phyloP scores from a whole-genome alignment of 257 asterid species.

The Paraleonurus japonicus region DNA sequence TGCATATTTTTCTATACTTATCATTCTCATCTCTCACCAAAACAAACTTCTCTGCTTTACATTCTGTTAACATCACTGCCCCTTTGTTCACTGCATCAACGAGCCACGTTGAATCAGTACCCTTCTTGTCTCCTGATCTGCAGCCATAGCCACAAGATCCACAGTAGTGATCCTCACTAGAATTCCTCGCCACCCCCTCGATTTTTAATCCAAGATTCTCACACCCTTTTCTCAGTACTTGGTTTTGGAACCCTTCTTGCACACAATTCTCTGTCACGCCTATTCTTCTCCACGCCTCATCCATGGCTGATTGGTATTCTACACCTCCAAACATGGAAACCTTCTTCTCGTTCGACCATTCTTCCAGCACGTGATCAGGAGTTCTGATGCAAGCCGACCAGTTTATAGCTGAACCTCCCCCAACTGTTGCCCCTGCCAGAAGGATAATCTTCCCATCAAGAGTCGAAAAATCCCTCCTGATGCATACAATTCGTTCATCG shows the following conservation, averaged over 20 bases:
- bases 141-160: conserved; percentile 68
- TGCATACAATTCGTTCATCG: neutral
- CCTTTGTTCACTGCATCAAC: conserved; percentile 55
- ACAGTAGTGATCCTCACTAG: conserved; percentile 53
- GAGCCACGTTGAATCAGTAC: conserved; percentile 56
- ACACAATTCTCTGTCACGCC: conserved; percentile 52
- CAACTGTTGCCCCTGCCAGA: neutral
- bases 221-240: conserved; percentile 48
- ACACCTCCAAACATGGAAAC: conserved; percentile 41
- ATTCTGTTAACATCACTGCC: conserved; percentile 57
- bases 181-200: conserved; percentile 41
- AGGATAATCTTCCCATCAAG: neutral
- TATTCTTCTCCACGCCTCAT: conserved; percentile 41
- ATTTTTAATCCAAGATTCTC: conserved; percentile 49
- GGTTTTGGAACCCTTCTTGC: conserved; percentile 53
- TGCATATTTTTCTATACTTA: conserved; percentile 35
- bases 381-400: neutral
- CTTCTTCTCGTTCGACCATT: conserved; percentile 46
- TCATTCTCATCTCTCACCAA: conserved; percentile 22
- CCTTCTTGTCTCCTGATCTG: conserved; percentile 60
- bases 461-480: neutral
- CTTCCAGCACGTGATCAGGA: conserved; percentile 38
- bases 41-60: conserved; percentile 54
- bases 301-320: conserved; percentile 57
- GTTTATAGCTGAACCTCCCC: neutral